Conservation (phyloP, 352 stramenopile genomes). For the Globisporangium irregulare region DNA sequence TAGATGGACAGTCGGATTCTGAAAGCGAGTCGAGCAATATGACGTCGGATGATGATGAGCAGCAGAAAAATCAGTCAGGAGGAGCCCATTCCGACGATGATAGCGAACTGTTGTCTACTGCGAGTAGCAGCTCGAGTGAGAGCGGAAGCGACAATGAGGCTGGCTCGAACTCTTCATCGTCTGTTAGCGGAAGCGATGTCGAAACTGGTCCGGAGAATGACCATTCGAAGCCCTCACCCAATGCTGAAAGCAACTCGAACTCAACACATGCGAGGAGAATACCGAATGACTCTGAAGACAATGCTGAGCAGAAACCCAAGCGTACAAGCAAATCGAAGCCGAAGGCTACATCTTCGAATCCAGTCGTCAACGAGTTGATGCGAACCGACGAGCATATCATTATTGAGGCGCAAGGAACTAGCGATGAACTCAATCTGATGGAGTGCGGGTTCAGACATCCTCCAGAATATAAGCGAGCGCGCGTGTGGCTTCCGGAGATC, state of each 20-base stretch:
- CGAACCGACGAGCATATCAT: conserved; percentile 54
- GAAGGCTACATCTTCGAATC: conserved; percentile 23
- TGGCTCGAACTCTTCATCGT: conserved; percentile 38
- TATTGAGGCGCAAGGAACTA: conserved; percentile 43
- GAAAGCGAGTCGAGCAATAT: conserved; percentile 48
- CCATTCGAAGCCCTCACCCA: neutral
- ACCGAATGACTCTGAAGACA: conserved; percentile 1
- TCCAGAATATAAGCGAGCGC: conserved; percentile 47
- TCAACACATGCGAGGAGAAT: neutral
- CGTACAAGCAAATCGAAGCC: conserved; percentile 15
- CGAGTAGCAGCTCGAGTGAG: conserved; percentile 51
- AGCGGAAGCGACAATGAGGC: conserved; percentile 52
- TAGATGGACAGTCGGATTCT: conserved; percentile 60
- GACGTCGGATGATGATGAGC: conserved; percentile 51
- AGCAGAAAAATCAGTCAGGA: conserved; percentile 28
- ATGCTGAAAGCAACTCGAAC: conserved; percentile 4
- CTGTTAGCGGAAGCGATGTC: conserved; percentile 28
- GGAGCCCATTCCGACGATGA: conserved; percentile 29
- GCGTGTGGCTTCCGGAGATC: conserved; percentile 83
- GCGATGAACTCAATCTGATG: conserved; percentile 73
- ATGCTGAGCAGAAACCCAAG: conserved; percentile 3
- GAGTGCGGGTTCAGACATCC: conserved; percentile 81
- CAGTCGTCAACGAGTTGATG: conserved; percentile 74
- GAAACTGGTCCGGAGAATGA: conserved; percentile 25
- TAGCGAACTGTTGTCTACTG: conserved; percentile 40